Evolutionary conservation across 768 basidiomycete species (phyloP).

Genomic region (Lenzites betulinus): DNA sequence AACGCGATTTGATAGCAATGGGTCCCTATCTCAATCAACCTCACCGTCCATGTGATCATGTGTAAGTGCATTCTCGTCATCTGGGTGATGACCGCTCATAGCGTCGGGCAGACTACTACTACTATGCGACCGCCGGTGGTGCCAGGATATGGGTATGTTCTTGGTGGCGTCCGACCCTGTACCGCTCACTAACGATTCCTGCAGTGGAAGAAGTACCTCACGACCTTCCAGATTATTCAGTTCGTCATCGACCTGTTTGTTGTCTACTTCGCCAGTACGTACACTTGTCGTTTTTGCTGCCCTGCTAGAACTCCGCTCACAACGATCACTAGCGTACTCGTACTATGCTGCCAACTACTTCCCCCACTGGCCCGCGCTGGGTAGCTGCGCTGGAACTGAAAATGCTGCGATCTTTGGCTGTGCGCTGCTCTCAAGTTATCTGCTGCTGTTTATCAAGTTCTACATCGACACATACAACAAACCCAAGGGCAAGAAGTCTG

Average conservation of each 20-base stretch:
- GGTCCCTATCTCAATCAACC: conserved; percentile 91
- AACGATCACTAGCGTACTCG: conserved; percentile 58
- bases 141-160: conserved; percentile 88
- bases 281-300: neutral
- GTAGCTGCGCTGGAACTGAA: conserved; percentile 88
- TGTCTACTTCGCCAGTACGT: conserved; percentile 95
- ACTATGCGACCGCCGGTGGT: conserved; percentile 97
- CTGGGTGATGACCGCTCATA: neutral
- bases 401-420: conserved; percentile 89
- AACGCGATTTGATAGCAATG: conserved; percentile 67
- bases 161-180: neutral
- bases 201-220: conserved; percentile 99
- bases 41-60: conserved; percentile 96
- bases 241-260: conserved; percentile 90
- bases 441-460: conserved; percentile 95
- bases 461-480: conserved; percentile 86
- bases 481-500: conserved; percentile 42
- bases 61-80: conserved; percentile 57
- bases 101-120: conserved; percentile 84
- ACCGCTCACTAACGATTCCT: conserved; percentile 2
- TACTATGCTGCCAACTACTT: conserved; percentile 73
- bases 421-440: conserved; percentile 83
- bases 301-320: neutral
- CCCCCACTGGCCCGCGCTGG: conserved; percentile 62
- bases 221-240: conserved; percentile 94